phyloP scores from a whole-genome alignment of 139 green algal genomes.

The Chlorella vulgaris region DNA sequence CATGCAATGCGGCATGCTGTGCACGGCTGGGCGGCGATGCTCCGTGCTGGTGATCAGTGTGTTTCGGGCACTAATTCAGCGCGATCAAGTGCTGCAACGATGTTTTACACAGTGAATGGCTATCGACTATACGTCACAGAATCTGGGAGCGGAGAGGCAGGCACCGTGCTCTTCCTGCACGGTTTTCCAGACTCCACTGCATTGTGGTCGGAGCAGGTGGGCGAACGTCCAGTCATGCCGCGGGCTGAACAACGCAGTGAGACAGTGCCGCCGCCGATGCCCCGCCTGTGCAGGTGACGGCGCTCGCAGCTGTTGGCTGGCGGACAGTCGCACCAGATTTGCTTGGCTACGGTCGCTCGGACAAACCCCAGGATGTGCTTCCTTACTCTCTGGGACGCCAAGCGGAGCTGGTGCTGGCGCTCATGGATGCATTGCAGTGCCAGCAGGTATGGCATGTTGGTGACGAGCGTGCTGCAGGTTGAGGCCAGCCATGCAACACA shows the following conservation, averaged over 20 bases:
- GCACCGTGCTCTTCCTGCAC: slow-evolving; percentile 2
- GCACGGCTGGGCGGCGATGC: too few relatives aligned
- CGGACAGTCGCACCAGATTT: background rate
- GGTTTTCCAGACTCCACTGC: slow-evolving; percentile 2
- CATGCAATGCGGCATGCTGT: too few relatives aligned
- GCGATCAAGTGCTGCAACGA: too few relatives aligned
- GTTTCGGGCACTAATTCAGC: too few relatives aligned
- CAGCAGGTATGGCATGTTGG: background rate
- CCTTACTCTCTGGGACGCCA: background rate
- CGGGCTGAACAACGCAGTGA: background rate
- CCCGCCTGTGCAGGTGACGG: background rate
- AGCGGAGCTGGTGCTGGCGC: background rate
- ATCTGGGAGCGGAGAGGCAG: background rate
- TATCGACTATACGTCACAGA: background rate
- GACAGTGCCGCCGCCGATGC: too few relatives aligned
- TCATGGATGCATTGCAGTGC: background rate
- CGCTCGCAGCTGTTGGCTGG: background rate
- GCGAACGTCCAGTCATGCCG: background rate
- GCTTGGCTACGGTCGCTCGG: background rate
- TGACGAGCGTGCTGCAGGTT: too few relatives aligned
- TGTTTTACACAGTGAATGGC: too few relatives aligned
- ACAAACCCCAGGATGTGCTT: background rate
- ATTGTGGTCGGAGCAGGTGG: background rate
- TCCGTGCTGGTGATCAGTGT: too few relatives aligned
- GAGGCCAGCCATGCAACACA: too few relatives aligned